These are phyloP conservation scores for Lepidium campestre DNA, from an alignment of 441 rosid species.

Conservation along the genomic window DNA sequence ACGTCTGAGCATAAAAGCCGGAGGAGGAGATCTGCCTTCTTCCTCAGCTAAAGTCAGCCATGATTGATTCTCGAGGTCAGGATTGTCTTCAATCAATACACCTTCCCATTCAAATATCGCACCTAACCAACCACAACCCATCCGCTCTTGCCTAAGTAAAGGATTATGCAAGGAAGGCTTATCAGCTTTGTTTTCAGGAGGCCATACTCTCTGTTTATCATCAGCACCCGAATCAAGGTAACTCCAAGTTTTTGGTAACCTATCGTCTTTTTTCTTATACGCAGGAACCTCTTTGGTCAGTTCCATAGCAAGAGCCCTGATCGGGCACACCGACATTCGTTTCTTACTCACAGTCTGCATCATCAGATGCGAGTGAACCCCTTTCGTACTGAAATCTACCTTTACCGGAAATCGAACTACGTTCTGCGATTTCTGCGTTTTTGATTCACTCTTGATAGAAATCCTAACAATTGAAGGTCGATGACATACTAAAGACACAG, in stretches of 20 bases:
- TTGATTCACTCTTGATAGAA: constrained; percentile 32
- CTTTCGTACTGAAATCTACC: constrained; percentile 32
- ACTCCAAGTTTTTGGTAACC: constrained; percentile 44
- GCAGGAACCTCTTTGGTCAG: constrained; percentile 70
- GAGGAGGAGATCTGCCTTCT: constrained; percentile 88
- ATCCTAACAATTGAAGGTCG: constrained; percentile 38
- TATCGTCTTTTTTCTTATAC: constrained; percentile 44
- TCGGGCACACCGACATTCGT: constrained; percentile 23
- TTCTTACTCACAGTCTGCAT: constrained; percentile 31
- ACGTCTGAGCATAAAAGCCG: constrained; percentile 57
- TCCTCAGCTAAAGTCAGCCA: constrained; percentile 83
- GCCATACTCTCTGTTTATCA: constrained; percentile 66
- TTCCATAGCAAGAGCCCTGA: constrained; percentile 69
- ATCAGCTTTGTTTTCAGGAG: constrained; percentile 84
- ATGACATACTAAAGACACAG: constrained; percentile 54
- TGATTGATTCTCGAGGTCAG: constrained; percentile 76
- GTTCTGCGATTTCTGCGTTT: constrained; percentile 28
- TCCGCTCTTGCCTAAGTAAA: constrained; percentile 78
- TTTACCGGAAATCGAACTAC: constrained; percentile 30
- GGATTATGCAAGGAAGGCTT: constrained; percentile 81
- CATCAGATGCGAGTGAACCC: constrained; percentile 17
- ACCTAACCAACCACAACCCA: constrained; percentile 98
- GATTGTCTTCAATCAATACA: constrained; percentile 74
- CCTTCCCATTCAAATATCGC: constrained; percentile 99
- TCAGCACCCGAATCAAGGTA: constrained; percentile 39